Conservation (phyloP, 495 filamentous ascomycete genomes). For the Annulohypoxylon bovei region DNA sequence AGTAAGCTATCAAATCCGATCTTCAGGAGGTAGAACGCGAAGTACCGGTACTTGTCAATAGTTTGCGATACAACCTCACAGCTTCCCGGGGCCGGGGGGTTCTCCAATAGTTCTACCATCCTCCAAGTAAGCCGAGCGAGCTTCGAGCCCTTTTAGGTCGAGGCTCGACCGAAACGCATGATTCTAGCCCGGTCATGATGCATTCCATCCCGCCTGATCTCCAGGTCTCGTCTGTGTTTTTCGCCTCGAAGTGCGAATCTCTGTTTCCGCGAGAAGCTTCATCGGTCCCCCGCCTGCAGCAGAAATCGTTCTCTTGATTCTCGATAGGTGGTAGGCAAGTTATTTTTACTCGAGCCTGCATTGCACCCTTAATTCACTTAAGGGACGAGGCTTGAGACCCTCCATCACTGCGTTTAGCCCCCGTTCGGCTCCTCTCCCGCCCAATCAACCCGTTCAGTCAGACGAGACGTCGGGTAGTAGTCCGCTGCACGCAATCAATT, state of each 20-base stretch:
- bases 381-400: constrained; percentile 17
- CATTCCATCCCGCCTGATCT: constrained; percentile 37
- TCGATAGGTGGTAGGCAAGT: neutral
- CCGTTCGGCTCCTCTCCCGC: constrained; percentile 1
- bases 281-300: neutral
- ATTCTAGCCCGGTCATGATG: constrained; percentile 32
- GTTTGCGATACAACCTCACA: constrained; percentile 27
- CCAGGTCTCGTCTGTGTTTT: constrained; percentile 19
- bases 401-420: constrained; percentile 10
- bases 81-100: neutral
- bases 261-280: constrained; percentile 15
- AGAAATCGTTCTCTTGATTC: neutral
- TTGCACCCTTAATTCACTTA: neutral
- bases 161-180: constrained; percentile 27
- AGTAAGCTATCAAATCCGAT: constrained; percentile 25
- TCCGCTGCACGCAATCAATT: constrained; percentile 39
- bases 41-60: constrained; percentile 35
- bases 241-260: constrained; percentile 15
- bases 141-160: constrained; percentile 12
- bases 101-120: constrained; percentile 29
- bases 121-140: constrained; percentile 20
- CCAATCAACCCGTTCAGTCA: constrained; percentile 33
- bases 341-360: constrained; percentile 18
- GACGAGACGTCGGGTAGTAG: constrained; percentile 33
- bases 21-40: constrained; percentile 26